Base-by-base conservation (phyloP, 371 early-diverging fungal genomes). In the Mortierella sp. region DNA sequence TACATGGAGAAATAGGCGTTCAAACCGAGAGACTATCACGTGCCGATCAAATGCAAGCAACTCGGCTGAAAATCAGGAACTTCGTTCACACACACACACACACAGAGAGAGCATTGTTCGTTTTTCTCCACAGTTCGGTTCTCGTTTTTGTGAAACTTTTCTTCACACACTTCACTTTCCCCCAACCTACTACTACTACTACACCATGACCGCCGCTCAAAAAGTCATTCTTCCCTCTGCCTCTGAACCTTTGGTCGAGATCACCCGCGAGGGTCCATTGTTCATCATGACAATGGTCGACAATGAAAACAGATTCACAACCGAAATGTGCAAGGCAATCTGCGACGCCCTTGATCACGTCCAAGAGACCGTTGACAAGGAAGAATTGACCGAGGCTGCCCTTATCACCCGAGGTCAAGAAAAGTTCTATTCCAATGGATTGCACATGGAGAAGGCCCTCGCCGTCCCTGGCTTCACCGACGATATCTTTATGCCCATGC, bases 351-450 rank as follows among this genome's bases (percentile, higher is more conserved):
- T 95, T 26, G 90, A 93, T 62, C 72, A 85, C 6, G 85, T 95
- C 35, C 93, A 93, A 35, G 69, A 83, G 28, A 72, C 72, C 16
- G 88, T 88, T 39, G 67, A 87, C 62, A 67, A 72, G 6, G 79
- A 78, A 24, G 76, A 77, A 20, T 45, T 74, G 52, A 66, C 64
- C 1, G 85, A 83, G 16, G 84, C 84, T 0, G 92, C 91, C 0
- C 79, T 94, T 14, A 78, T 95, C 6, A 93, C 94, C 2, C 81
- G 86, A 2, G 91, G 75, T 1, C 73, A 89, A 16, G 95, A 88
- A 63, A 93, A 94, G 85, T 90, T 94, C 70, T 95, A 84, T 68
- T 91, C 91, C 64, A 96, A 94, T 81, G 95, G 95, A 1, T 83
- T 96, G 18, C 91, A 94, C 59, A 84, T 94, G n/a, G 83, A 75